Base-by-base conservation (phyloP, 2,329 filamentous ascomycete genomes). In the Xylaria polymorpha region DNA sequence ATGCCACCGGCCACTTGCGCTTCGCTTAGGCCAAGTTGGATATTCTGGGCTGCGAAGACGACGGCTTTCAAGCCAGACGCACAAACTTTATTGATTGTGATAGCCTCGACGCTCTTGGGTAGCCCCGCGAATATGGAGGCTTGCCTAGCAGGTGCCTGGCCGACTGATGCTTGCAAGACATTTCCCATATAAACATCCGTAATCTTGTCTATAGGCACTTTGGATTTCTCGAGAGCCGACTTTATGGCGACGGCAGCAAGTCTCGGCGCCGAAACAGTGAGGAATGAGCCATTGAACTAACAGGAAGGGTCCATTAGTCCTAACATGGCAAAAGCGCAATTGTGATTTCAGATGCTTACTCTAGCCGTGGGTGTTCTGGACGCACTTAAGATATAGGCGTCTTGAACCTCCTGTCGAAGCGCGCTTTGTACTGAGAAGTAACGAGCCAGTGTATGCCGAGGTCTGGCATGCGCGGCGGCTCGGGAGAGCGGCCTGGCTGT, bases 111-210 rank as follows among this genome's bases (percentile, higher is more conserved):
- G 7, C 86, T 89, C n/a, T 90, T 84, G 10, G 94, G 87, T 4
- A 98, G 88, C 1, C 94, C 94, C 4, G 96, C 94, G 77, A 97
- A 95, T 69, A 98, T 92, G 73, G 89, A 85, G 12, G 96, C 96
- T 83, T 99, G 96, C 58, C 96, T 90, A 25, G 96, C 95, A 1
- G 96, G 96, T 0, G 96, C 89, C 83, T 99, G 96, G 55, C 96
- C 96, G 6, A 96, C 87, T 20, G 88, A 88, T 53, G 87, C 95
- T 80, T 94, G 91, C 48, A 98, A 87, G 10, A 98, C 96, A 77
- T 98, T 97, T 79, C 96, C 96, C 93, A 98, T 97, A 84, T 98
- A 98, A 18, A 98, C 94, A 81, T 97, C 92, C 72, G 91, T 92
- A 77, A 98, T 93, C 79, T 92, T 92, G 41, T 91, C 89, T 61